Percentiles rank a stretch among this genome's conserved stretches.
Conservation (phyloP, 176 grass and related monocot species). For the Chloris gayana region DNA sequence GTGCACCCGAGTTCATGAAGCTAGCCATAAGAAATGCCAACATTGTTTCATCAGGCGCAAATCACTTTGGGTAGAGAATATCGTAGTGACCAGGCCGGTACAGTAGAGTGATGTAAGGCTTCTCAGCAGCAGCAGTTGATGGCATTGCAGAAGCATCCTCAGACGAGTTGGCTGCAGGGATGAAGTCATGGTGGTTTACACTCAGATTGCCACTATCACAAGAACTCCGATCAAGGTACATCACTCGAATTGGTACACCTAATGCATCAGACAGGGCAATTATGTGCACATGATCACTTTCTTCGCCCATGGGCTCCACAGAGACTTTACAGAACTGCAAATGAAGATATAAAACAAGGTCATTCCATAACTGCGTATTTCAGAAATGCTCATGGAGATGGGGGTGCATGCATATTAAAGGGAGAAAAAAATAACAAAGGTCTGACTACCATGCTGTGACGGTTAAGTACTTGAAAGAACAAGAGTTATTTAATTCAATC, state of each 20-base stretch:
- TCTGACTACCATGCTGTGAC: background rate
- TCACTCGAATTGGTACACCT: conserved; percentile 91
- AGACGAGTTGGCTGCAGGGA: conserved; percentile 44
- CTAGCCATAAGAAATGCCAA: conserved; percentile 33
- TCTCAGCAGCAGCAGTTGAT: conserved; percentile 29
- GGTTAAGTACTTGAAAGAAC: background rate
- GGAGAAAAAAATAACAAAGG: background rate
- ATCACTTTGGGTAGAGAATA: conserved; percentile 86
- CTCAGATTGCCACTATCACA: conserved; percentile 54
- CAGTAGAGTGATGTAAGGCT: conserved; percentile 79
- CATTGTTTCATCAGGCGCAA: background rate
- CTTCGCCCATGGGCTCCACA: conserved; percentile 97
- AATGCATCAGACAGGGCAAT: conserved; percentile 89
- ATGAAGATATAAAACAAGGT: conserved; percentile 28
- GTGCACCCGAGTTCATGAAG: conserved; percentile 17
- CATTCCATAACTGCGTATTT: conserved; percentile 1
- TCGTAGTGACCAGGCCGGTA: conserved; percentile 98
- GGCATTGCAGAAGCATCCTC: conserved; percentile 27
- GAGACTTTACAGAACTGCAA: conserved; percentile 87
- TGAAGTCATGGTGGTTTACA: conserved; percentile 85
- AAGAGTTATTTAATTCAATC: background rate
- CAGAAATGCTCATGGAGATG: background rate
- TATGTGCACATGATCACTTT: conserved; percentile 93
- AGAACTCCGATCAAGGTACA: conserved; percentile 81
- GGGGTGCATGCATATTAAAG: background rate